Percentiles rank a stretch among this genome's conserved stretches.
phyloP scores from a whole-genome alignment of 1,139 yeast genomes.

The Yamadazyma mexicana region DNA sequence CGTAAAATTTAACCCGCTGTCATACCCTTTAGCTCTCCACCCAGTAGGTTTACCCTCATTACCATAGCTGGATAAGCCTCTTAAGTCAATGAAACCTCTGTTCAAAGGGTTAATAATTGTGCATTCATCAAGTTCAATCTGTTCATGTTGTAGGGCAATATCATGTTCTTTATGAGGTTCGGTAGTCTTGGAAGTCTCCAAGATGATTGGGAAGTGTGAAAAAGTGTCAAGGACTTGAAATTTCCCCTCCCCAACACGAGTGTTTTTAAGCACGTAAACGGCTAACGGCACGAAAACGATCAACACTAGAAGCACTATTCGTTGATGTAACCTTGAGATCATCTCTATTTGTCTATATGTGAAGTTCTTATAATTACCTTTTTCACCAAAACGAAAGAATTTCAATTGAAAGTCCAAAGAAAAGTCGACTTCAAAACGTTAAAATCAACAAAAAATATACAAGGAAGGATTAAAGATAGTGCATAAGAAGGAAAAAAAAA shows the following conservation, averaged over 20 bases:
- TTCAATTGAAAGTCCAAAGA: no score
- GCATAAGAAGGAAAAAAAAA: background rate
- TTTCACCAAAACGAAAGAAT: no score
- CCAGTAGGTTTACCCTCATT: conserved; percentile 47
- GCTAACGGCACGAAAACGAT: conserved; percentile 16
- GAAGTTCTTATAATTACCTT: no score
- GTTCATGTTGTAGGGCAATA: conserved; percentile 7
- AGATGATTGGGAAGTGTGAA: conserved; percentile 12
- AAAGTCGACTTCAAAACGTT: no score
- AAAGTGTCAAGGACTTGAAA: conserved; percentile 14
- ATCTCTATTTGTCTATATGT: conserved; percentile 2
- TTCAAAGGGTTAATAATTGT: conserved; percentile 54
- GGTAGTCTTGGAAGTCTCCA: background rate
- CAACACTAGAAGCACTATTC: conserved; percentile 18
- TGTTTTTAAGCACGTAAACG: conserved; percentile 14
- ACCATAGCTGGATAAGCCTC: conserved; percentile 47
- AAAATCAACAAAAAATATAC: background rate
- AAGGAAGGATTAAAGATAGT: background rate
- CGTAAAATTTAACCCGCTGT: conserved; percentile 72
- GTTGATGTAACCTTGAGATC: conserved; percentile 19
- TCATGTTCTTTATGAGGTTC: background rate
- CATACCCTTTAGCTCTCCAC: conserved; percentile 74
- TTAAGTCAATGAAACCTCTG: conserved; percentile 55
- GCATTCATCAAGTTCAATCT: conserved; percentile 40
- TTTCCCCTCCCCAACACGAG: background rate